phyloP scores from a whole-genome alignment of 495 filamentous ascomycete genomes.

The Diplogelasinospora grovesii region DNA sequence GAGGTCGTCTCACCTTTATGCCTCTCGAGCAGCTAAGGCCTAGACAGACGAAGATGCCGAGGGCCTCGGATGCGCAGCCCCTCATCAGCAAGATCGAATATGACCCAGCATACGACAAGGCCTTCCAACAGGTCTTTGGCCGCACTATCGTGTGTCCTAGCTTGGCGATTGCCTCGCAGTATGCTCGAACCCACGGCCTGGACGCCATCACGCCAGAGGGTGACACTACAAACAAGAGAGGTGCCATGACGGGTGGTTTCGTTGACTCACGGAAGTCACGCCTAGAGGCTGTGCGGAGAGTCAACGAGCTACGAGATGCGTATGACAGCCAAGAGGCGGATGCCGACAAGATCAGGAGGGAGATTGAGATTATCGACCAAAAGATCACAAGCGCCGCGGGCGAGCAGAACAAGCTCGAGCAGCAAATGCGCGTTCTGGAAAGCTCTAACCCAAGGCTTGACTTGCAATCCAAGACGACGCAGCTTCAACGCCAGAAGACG shows the following conservation, averaged over 20 bases:
- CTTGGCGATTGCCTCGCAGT: constrained; percentile 75
- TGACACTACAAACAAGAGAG: constrained; percentile 87
- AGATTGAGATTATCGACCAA: constrained; percentile 74
- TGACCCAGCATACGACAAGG: constrained; percentile 68
- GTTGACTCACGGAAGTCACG: constrained; percentile 77
- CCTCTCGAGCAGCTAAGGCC: constrained; percentile 74
- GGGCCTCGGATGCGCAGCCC: constrained; percentile 77
- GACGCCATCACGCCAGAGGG: constrained; percentile 91
- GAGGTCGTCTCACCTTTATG: constrained; percentile 93
- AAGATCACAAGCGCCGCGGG: constrained; percentile 75
- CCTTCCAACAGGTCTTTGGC: constrained; percentile 90
- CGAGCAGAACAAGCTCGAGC: constrained; percentile 76
- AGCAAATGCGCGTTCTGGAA: constrained; percentile 69
- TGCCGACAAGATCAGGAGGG: constrained; percentile 34
- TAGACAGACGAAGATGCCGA: constrained; percentile 65
- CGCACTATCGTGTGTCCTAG: constrained; percentile 93
- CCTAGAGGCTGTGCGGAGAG: constrained; percentile 72
- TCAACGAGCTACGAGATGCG: constrained; percentile 66
- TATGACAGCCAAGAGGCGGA: constrained; percentile 57
- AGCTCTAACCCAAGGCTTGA: constrained; percentile 71
- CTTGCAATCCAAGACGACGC: constrained; percentile 59
- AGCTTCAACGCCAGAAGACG: constrained; percentile 66
- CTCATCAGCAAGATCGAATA: constrained; percentile 82
- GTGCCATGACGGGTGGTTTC: constrained; percentile 90
- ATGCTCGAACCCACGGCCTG: constrained; percentile 82